phyloP scores from a whole-genome alignment of 495 filamentous ascomycete genomes.

The Penicillium odoratum region DNA sequence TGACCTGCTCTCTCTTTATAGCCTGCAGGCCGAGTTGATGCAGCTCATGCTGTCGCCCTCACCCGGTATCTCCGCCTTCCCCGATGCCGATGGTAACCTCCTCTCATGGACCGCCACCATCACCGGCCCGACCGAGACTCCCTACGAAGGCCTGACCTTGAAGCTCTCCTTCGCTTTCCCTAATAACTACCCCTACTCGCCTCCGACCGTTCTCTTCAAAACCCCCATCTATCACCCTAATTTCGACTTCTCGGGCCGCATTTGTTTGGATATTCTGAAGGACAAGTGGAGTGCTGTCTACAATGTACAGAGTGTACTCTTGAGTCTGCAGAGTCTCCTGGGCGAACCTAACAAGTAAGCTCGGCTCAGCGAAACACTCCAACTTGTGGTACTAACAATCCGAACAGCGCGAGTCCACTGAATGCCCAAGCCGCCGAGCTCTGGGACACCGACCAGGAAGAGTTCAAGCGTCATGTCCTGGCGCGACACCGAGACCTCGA shows the following conservation, averaged over 20 bases:
- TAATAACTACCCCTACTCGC: conserved; percentile 86
- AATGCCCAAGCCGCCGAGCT: conserved; percentile 96
- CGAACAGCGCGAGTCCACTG: conserved; percentile 77
- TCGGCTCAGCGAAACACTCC: neutral
- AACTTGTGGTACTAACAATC: conserved; percentile 12
- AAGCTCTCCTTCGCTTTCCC: conserved; percentile 94
- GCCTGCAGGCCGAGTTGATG: conserved; percentile 96
- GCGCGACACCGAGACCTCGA: conserved; percentile 62
- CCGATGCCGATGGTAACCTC: conserved; percentile 84
- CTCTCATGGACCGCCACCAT: conserved; percentile 92
- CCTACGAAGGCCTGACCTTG: conserved; percentile 84
- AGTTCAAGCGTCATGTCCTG: conserved; percentile 80
- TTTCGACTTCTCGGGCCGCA: conserved; percentile 87
- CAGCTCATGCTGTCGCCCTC: conserved; percentile 93
- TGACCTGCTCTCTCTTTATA: conserved; percentile 36
- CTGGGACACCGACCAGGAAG: conserved; percentile 85
- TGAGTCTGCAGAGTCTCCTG: conserved; percentile 92
- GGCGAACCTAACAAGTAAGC: conserved; percentile 97
- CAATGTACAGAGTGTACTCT: conserved; percentile 87
- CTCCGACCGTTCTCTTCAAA: conserved; percentile 91
- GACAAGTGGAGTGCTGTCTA: conserved; percentile 97
- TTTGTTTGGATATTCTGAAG: conserved; percentile 96
- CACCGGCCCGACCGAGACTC: conserved; percentile 85
- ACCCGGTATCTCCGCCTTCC: conserved; percentile 93
- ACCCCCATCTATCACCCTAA: conserved; percentile 95